Conservation (phyloP, 768 basidiomycete genomes). For the Cystofilobasidium macerans region DNA sequence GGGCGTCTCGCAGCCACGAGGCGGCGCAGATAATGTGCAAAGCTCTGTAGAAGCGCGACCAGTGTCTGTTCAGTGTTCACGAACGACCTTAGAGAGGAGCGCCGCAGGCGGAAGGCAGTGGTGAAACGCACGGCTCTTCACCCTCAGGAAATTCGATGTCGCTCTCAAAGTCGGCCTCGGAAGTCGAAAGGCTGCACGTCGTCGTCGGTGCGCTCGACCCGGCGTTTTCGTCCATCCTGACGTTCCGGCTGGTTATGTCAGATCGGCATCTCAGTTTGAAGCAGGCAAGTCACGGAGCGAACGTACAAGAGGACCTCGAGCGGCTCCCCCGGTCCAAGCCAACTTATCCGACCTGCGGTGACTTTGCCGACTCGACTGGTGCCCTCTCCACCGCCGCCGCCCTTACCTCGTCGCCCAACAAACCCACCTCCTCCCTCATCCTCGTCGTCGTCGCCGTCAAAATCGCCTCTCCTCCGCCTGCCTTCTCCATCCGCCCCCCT, state of each 20-base stretch:
- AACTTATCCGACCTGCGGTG: conserved; percentile 77
- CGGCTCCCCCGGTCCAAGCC: conserved; percentile 65
- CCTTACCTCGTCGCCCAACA: conserved; percentile 37
- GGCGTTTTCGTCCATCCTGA: conserved; percentile 32
- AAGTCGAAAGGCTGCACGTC: conserved; percentile 45
- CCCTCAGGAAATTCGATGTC: conserved; percentile 56
- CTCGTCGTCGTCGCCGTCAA: conserved; percentile 40
- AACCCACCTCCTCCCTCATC: conserved; percentile 36
- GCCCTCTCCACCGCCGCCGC: conserved; percentile 13
- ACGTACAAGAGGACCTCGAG: conserved; percentile 46
- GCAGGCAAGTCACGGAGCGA: conserved; percentile 4
- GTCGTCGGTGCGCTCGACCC: conserved; percentile 33
- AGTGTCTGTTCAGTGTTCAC: background rate
- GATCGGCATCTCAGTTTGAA: too few species aligned
- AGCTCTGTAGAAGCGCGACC: conserved; percentile 41
- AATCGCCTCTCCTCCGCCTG: conserved; percentile 40
- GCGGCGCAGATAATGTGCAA: conserved; percentile 57
- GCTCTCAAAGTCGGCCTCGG: conserved; percentile 67
- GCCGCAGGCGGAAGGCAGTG: background rate
- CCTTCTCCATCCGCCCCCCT: background rate
- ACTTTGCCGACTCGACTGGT: conserved; percentile 44
- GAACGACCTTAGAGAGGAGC: too few species aligned
- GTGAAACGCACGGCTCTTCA: conserved; percentile 47
- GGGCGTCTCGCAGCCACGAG: conserved; percentile 65
- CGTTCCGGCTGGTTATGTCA: background rate